A percentile compares a stretch with the other conserved stretches of the same genome.
These are phyloP conservation scores for Oryza meyeriana DNA, from an alignment of 176 grass and related monocot genomes.

Conservation along the genomic window DNA sequence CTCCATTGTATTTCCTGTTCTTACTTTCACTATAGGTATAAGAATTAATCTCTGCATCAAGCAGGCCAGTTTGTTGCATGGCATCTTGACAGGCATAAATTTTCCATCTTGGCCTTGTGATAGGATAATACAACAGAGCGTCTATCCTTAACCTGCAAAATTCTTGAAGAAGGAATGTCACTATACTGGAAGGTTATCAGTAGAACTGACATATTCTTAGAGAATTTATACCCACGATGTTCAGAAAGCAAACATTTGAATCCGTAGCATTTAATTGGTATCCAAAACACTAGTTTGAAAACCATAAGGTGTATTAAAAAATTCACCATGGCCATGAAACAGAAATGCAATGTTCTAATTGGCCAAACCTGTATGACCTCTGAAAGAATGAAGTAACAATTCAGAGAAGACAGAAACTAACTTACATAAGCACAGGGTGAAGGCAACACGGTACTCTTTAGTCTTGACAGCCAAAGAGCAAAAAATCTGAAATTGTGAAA, in stretches of 20 bases:
- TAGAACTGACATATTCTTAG: not conserved
- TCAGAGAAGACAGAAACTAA: not conserved
- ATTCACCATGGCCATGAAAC: not conserved
- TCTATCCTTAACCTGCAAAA: slow-evolving; percentile 54
- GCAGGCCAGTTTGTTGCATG: slow-evolving; percentile 7
- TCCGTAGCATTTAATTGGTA: not conserved
- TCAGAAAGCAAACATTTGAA: not conserved
- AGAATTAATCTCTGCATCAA: slow-evolving; percentile 25
- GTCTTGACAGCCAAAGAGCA: not conserved
- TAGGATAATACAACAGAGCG: slow-evolving; percentile 26
- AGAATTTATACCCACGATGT: not conserved
- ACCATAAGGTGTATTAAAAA: not conserved
- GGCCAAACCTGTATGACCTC: not conserved
- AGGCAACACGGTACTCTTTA: not conserved
- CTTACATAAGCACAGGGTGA: slow-evolving; percentile 29
- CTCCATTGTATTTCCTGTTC: slow-evolving; percentile 32
- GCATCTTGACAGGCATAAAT: slow-evolving; percentile 27
- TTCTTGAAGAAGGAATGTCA: not conserved
- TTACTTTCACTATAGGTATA: slow-evolving; percentile 27
- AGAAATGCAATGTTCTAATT: not conserved
- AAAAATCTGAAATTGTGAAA: not conserved
- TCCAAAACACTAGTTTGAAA: not conserved
- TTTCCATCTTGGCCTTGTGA: slow-evolving; percentile 37
- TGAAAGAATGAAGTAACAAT: not conserved
- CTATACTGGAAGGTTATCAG: not conserved